Conservation (phyloP, 257 asterid genomes). For the Avicennia marina region DNA sequence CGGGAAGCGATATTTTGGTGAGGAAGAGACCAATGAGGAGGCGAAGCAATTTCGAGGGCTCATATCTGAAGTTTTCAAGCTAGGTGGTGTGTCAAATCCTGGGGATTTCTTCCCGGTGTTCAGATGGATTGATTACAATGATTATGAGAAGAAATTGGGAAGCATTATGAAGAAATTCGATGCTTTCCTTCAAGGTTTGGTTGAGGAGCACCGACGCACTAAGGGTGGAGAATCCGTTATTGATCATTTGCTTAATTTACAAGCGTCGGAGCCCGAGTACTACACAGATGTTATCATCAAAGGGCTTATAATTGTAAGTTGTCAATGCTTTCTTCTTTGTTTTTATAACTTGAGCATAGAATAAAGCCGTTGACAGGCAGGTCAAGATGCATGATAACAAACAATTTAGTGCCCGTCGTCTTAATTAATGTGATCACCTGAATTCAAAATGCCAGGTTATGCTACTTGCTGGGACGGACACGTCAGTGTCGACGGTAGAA, state of each 20-base stretch:
- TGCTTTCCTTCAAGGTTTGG: conserved; percentile 35
- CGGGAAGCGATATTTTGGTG: conserved; percentile 54
- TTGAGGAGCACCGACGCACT: conserved; percentile 35
- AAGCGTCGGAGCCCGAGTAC: conserved; percentile 45
- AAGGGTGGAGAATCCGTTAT: conserved; percentile 35
- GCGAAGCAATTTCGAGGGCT: conserved; percentile 36
- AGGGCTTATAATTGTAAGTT: conserved; percentile 43
- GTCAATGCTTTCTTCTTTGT: no score
- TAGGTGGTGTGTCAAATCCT: conserved; percentile 26
- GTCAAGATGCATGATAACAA: no score
- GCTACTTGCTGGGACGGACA: conserved; percentile 30
- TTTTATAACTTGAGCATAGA: no score
- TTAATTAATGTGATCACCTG: no score
- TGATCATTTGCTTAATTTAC: conserved; percentile 50
- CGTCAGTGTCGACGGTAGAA: conserved; percentile 25
- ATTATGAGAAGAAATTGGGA: conserved; percentile 30
- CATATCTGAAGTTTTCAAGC: conserved; percentile 16
- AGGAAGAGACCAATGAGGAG: conserved; percentile 28
- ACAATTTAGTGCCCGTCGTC: no score
- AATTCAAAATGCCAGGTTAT: no score
- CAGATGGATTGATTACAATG: conserved; percentile 43
- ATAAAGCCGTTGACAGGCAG: no score
- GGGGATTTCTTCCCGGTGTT: conserved; percentile 36
- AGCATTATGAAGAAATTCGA: conserved; percentile 28
- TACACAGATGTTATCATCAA: conserved; percentile 50